Evolutionary conservation across 352 stramenopile genomes (phyloP).

Genomic region (Thraustochytrium sp.): DNA sequence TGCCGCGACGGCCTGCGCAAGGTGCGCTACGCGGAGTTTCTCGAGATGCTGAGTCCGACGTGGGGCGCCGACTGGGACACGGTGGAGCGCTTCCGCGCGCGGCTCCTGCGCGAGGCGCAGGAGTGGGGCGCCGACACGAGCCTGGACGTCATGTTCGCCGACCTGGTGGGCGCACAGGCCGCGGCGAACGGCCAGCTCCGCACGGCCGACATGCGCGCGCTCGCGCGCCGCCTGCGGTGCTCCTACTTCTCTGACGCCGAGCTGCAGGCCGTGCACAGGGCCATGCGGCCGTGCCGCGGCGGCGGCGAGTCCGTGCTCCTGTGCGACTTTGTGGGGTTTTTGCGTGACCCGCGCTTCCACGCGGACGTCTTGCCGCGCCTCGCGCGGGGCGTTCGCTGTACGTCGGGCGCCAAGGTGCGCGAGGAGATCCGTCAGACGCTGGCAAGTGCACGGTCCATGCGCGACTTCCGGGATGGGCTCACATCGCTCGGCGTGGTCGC

Average conservation of each 20-base stretch:
- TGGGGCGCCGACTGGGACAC: neutral
- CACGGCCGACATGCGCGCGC: neutral
- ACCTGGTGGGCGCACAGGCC: neutral
- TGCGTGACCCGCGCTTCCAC: neutral
- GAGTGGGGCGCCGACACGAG: neutral
- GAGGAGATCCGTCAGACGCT: neutral
- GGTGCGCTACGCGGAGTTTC: neutral
- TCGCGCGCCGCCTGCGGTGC: neutral
- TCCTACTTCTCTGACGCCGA: neutral
- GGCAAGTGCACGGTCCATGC: neutral
- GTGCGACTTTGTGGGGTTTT: neutral
- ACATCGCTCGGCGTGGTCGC: neutral
- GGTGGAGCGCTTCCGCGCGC: neutral
- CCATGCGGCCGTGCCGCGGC: neutral
- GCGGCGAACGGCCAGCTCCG: neutral
- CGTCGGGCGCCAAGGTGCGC: neutral
- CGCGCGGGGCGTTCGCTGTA: neutral
- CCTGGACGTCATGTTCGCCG: neutral
- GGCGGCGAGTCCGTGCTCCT: neutral
- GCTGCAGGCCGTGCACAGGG: neutral
- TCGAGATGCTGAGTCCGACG: neutral
- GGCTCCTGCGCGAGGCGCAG: neutral
- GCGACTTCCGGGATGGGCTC: neutral
- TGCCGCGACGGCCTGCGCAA: neutral
- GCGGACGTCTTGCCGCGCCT: neutral